These are phyloP conservation scores for Escallonia herrerae DNA, from an alignment of 129 eudicot genomes.

Conservation along the genomic window DNA sequence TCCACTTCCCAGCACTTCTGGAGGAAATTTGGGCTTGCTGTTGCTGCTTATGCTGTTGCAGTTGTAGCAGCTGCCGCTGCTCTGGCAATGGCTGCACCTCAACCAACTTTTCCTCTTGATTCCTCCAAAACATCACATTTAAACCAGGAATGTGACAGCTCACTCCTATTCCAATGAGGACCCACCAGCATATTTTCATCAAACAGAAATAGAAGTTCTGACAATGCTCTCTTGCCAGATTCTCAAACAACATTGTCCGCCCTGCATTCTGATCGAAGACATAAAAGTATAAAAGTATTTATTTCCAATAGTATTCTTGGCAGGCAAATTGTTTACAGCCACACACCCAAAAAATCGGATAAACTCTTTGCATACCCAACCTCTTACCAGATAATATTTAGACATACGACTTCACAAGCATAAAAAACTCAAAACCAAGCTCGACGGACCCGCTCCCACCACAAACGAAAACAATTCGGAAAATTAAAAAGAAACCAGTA, in stretches of 20 bases:
- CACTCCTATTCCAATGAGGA: conserved; percentile 36
- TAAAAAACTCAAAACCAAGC: too few species aligned
- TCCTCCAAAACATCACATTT: conserved; percentile 28
- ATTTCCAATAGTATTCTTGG: not conserved
- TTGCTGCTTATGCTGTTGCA: conserved; percentile 30
- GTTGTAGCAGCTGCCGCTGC: conserved; percentile 19
- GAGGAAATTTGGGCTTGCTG: conserved; percentile 41
- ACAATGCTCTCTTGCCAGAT: conserved; percentile 25
- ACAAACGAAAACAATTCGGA: not conserved
- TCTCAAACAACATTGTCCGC: conserved; percentile 12
- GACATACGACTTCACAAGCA: too few species aligned
- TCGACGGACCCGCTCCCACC: too few species aligned
- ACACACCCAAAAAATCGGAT: too few species aligned
- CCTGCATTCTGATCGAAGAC: conserved; percentile 15
- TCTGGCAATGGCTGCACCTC: conserved; percentile 17
- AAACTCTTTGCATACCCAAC: too few species aligned
- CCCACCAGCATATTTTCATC: conserved; percentile 36
- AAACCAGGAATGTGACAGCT: conserved; percentile 30
- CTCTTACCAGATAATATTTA: too few species aligned
- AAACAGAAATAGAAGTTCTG: conserved; percentile 15
- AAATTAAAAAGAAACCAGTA: not conserved
- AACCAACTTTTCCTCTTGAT: conserved; percentile 13
- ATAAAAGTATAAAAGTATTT: conserved; percentile 3
- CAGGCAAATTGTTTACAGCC: too few species aligned
- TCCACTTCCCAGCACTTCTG: conserved; percentile 54